phyloP scores from a whole-genome alignment of 345 rosid species.

The Lumnitzera racemosa region DNA sequence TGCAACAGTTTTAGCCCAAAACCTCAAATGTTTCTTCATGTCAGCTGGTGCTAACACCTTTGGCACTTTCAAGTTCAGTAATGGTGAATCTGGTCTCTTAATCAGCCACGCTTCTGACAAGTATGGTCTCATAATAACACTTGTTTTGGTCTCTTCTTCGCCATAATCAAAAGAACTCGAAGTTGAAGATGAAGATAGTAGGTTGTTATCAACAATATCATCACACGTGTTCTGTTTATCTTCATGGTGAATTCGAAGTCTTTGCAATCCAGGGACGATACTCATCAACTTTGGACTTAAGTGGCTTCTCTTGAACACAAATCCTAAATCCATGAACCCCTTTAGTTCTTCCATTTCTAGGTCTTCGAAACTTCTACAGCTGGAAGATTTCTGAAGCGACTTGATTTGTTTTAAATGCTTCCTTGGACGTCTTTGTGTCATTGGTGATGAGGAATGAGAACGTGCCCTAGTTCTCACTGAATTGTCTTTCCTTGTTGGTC shows the following conservation, averaged over 20 bases:
- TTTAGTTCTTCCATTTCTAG: slow-evolving; percentile 62
- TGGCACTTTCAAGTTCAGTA: slow-evolving; percentile 35
- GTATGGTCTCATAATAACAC: slow-evolving; percentile 33
- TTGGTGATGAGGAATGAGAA: slow-evolving; percentile 33
- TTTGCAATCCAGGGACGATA: slow-evolving; percentile 49
- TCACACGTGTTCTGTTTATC: background rate
- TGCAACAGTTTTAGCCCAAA: slow-evolving; percentile 62
- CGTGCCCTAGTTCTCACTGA: slow-evolving; percentile 13
- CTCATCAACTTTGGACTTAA: slow-evolving; percentile 38
- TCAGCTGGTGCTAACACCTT: slow-evolving; percentile 27
- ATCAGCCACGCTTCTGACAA: slow-evolving; percentile 70
- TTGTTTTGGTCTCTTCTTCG: slow-evolving; percentile 15
- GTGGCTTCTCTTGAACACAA: slow-evolving; percentile 41
- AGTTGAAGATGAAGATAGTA: too few species aligned
- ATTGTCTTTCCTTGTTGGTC: slow-evolving; percentile 24
- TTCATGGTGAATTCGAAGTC: slow-evolving; percentile 16
- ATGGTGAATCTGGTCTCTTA: slow-evolving; percentile 44
- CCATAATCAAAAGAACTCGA: background rate
- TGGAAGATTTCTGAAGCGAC: slow-evolving; percentile 27
- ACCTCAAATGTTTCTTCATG: slow-evolving; percentile 50
- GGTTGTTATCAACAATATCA: background rate
- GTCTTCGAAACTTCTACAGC: slow-evolving; percentile 35
- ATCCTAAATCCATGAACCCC: slow-evolving; percentile 68
- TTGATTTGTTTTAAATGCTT: slow-evolving; percentile 1
- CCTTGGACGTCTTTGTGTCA: slow-evolving; percentile 10